Conservation (phyloP, 1,284 basidiomycete genomes). For the Trametes polyzona region DNA sequence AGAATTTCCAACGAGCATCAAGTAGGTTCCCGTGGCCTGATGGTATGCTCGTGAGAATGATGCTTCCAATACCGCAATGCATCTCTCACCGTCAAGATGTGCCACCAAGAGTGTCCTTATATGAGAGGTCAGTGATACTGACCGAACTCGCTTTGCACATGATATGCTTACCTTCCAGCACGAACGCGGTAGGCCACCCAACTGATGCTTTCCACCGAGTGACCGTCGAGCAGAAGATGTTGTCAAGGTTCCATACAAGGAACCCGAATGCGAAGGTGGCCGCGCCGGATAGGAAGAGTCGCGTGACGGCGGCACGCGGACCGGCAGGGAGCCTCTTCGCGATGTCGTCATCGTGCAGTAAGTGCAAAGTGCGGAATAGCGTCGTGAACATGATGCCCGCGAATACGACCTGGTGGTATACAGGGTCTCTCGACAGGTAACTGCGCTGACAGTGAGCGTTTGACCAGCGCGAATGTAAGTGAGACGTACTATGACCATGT, state of each 20-base stretch:
- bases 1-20: conserved; percentile 62
- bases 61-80: neutral
- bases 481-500: conserved; percentile 68
- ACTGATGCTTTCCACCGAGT: conserved; percentile 56
- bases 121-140: neutral
- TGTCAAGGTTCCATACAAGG: conserved; percentile 71
- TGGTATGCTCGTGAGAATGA: neutral
- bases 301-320: conserved; percentile 44
- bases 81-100: conserved; percentile 59
- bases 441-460: conserved; percentile 34
- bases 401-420: conserved; percentile 71
- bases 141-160: neutral
- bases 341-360: conserved; percentile 49
- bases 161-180: conserved; percentile 55
- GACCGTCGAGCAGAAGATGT: conserved; percentile 62
- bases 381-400: conserved; percentile 52
- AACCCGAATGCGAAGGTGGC: conserved; percentile 60
- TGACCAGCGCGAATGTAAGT: neutral
- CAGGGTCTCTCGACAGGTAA: conserved; percentile 60
- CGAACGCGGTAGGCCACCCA: conserved; percentile 67
- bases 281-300: conserved; percentile 51
- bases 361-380: conserved; percentile 50
- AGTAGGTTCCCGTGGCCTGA: conserved; percentile 61
- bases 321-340: conserved; percentile 47
- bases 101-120: conserved; percentile 74